These are phyloP conservation scores for Grifola frondosa DNA, from an alignment of 1,284 basidiomycete genomes.

Conservation along the genomic window DNA sequence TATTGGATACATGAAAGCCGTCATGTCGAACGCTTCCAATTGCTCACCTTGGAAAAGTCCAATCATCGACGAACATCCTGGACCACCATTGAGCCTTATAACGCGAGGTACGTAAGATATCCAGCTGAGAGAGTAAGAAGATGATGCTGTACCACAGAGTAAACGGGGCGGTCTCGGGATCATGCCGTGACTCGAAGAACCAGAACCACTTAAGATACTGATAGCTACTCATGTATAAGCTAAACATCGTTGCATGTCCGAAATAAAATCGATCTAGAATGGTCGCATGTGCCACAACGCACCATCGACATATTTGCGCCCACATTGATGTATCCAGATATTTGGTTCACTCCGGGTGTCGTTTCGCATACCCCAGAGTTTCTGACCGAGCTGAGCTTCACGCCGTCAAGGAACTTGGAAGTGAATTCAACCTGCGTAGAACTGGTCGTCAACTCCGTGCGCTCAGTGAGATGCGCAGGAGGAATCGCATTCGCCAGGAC, in stretches of 20 bases:
- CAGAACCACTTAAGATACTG: constrained; percentile 81
- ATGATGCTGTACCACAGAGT: constrained; percentile 52
- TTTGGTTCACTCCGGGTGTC: constrained; percentile 63
- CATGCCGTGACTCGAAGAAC: constrained; percentile 66
- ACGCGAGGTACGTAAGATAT: constrained; percentile 9
- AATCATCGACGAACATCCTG: constrained; percentile 66
- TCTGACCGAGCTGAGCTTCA: constrained; percentile 50
- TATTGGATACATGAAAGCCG: constrained; percentile 5
- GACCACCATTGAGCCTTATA: constrained; percentile 56
- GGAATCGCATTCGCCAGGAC: not conserved
- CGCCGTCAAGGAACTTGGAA: constrained; percentile 21
- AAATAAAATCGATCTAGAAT: constrained; percentile 9
- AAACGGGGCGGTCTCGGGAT: constrained; percentile 61
- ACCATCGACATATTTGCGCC: constrained; percentile 64
- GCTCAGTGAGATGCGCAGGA: not conserved
- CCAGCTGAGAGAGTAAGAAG: constrained; percentile 1
- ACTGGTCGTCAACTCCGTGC: not conserved
- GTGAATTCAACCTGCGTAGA: constrained; percentile 14
- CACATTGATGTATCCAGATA: constrained; percentile 67
- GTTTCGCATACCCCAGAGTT: constrained; percentile 76
- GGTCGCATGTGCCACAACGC: constrained; percentile 14
- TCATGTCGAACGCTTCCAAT: not conserved
- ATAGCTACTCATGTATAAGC: too few species aligned
- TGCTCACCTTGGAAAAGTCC: constrained; percentile 59
- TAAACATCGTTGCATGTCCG: not conserved